Evolutionary conservation across 1,284 basidiomycete species (phyloP), one percentile per base, ranked within the genome.

Genomic region (Melampsora americana): DNA sequence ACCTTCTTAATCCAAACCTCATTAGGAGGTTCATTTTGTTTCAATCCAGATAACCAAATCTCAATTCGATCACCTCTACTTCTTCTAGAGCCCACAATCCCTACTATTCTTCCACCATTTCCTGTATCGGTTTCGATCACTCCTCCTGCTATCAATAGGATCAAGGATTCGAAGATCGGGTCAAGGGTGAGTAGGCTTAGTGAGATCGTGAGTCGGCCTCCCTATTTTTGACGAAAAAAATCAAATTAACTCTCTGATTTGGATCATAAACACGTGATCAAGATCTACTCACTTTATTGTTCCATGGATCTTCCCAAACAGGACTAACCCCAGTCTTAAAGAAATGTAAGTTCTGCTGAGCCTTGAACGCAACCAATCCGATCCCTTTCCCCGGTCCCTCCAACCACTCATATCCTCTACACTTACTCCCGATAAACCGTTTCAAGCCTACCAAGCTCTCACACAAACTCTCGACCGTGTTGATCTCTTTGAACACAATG

Each of bases 261-360:
- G n/a, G n/a, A n/a, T n/a, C n/a, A n/a, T n/a, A n/a, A n/a, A n/a
- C n/a, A n/a, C n/a, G n/a, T n/a, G n/a, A n/a, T n/a, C n/a, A n/a
- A n/a, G n/a, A n/a, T n/a, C n/a, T 3, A 26, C 61, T 46, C 32
- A 74, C 71, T n/a, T 74, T 74, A 12, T 50, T 20, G 30, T 74
- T 74, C 71, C 71, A 74, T 2, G 71, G 71, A 42, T 74, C 71
- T 67, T 74, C 71, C 71, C 71, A 74, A 11, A 74, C 71, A 2
- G 71, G 71, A 60, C 66, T 74, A 1, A 74, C 71, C 4, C 64
- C 71, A 18, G 66, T 64, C 39, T 64, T 53, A 26, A 74, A 74
- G 53, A 74, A 74, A 39, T 74, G 71, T 4, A 74, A 48, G 39
- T 74, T 74, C 4, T 74, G 71, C 7, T 56, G 61, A 18, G 71